Evolutionary conservation across 352 stramenopile species (phyloP), one percentile per base, ranked within the genome.

Genomic region (Phytophthora sp.): DNA sequence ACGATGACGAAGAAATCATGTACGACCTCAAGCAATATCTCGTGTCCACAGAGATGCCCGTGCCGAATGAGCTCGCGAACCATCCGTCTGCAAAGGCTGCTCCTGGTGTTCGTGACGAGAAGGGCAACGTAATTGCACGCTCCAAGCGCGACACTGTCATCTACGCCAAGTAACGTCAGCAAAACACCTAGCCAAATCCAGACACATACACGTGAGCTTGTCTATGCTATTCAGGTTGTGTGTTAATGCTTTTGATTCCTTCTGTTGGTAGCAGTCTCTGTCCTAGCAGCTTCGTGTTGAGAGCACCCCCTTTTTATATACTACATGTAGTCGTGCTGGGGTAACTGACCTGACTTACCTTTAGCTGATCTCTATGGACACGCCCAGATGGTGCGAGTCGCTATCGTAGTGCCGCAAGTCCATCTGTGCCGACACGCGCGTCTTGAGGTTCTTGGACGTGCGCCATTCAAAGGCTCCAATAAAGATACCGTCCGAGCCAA

Each of bases 1-100:
- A 99, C 55, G 80, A 95, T 49, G 97, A 99, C 75, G 91, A 98
- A 62, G 94, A 96, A 38, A 97, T 99, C 57, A 99, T 99, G 89
- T 96, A 94, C 58, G 92, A 98, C 50, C 77, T 99, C 35, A 98
- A 98, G 71, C 76, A 96, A 59, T 99, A 99, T 69, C 85, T 99
- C 42, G 80, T 98, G 42, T 96, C 89, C 5, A 99, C 97, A 1
- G 88, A 98, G 56, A 97, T 96, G 74, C 74, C 84, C 4, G 91
- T 99, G 44, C 98, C 98, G 12, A 77, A 86, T 30, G 86, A 99
- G 61, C 82, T 99, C 1, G 90, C 91, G 11, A 89, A 85, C 41
- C 96, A 99, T 77, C 91, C 95, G 44, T 93, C 95, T 15, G 95
- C 96, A 18, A 96, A 98, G 72, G 87, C 89, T 16, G 85, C 92